Base-by-base conservation (phyloP, 805 yeast species). In the Candida schatavii region DNA sequence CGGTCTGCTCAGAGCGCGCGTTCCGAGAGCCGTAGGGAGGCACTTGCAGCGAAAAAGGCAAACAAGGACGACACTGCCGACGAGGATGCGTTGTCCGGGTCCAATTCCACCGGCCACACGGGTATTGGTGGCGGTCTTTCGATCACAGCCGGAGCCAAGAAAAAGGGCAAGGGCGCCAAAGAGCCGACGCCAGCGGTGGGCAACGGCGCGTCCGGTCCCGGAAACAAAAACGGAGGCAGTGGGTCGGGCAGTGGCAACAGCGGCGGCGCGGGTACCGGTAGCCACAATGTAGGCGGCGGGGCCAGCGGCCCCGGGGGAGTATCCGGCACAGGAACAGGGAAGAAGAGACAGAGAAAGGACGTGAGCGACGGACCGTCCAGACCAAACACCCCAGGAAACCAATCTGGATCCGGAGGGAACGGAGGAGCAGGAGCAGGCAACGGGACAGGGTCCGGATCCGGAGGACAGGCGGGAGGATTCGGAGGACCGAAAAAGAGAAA, bases 1-100 rank as follows among this genome's bases (percentile, higher is more conserved):
- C 69, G 81, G 52, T 78, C 88, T 1, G 84, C 83, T 0, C 93
- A 87, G 48, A 74, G 85, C 30, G 83, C 83, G 50, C 72, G 96
- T 46, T 78, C 88, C 54, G 98, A 91, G 65, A 78, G 85, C 37
- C 74, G 97, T 49, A 75, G 98, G 45, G 97, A 90, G 56, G 97
- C 97, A 6, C 72, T 90, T 52, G 96, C 96, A 2, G 97, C 97
- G 2, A 82, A 80, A 50, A 83, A 82, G 57, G 88, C 89, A 6
- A 70, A 74, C 28, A 63, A 68, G 46, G 70, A 67, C 52, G 54
- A 60, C 52, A 59, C 50, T 31, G 60, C 53, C 11, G 66, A 56
- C 17, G 65, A 54, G 2, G 50, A 43, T 38, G 52, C 35, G 23
- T 44, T 30, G 40, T 23, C 27, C 11, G 27, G 27, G 10, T 40